Evolutionary conservation across 768 basidiomycete genomes (phyloP), one percentile per base, ranked within the genome.

Genomic region (Kwoniella europaea): DNA sequence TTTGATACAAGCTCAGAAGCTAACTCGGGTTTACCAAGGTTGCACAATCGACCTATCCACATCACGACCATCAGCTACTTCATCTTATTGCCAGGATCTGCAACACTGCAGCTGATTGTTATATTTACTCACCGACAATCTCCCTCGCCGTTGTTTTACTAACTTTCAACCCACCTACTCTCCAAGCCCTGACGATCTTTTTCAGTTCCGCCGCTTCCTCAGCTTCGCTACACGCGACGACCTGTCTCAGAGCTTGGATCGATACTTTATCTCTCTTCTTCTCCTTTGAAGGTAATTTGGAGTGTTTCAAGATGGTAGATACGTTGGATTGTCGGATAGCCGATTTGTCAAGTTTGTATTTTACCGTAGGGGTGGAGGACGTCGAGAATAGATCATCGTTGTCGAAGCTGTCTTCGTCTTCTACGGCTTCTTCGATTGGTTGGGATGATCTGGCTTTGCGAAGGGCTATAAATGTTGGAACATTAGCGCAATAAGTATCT

Each of bases 41-140:
- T 72, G 20, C 60, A 43, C n/a, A 54, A 61, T 53, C 71, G 66
- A 42, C 66, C 71, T 72, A 42, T 43, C 41, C 24, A 58, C 24
- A 58, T 15, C n/a, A 12, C 2, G 41, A 27, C 1, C 15, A 58
- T 29, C 24, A 35, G 57, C 22, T 16, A 41, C 29, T 5, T n/a
- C 27, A 29, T 4, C 4, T 5, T 10, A 22, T 10, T 43, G 18
- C 4, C 10, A 12, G 15, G 20, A 61, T 44, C 6, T 7, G 10
- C 20, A 22, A 15, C 16, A 43, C n/a, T 12, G 22, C 15, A 61
- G 13, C 15, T n/a, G 5, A 42, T 12, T n/a, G 20, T 22, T 10
- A 24, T 55, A 55, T n/a, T 15, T 16, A 68, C 71, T 68, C 63
- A 72, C 71, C 71, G 44, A 72, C 63, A 54, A 68, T 68, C 55